Evolutionary conservation across 306 rosid species (phyloP), one percentile per base, ranked within the genome.

Genomic region (Senna siamea): DNA sequence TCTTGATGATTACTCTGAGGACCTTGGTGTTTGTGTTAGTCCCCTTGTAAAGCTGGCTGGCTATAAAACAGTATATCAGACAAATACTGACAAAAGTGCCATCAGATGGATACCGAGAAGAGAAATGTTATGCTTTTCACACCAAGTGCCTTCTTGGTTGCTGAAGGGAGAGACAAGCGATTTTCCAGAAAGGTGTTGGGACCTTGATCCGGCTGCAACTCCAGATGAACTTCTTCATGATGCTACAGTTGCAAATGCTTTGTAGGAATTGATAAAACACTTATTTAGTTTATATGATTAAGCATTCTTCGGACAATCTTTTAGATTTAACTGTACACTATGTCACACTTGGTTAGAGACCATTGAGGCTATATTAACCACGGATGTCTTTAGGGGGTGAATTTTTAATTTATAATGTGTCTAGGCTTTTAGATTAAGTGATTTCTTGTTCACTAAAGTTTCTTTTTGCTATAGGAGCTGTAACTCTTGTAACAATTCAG

Each of bases 151-250:
- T 2, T 86, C 98, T 18, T 90, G 92, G 90, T 79, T 82, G 75
- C 88, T 95, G 23, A 80, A 82, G 48, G 87, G 84, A 77, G 92
- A 85, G 66, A 83, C 82, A 35, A 52, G 65, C 64, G 71, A 86
- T 78, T 78, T 95, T 75, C 91, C 97, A 3, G 97, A 81, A 44
- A 84, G 82, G 71, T 90, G 96, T 70, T 95, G 98, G 98, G 99
- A 95, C 75, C 93, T 92, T 6, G 99, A 92, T 76, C 98, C 98
- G 0, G 99, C 99, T 38, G 99, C 99, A 53, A 95, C 97, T 67
- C 99, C 99, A 6, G 98, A 95, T 41, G 99, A 90, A 38, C 90
- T 92, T 72, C 99, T 95, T 84, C 93, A 90, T 71, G 83, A 86
- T 59, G 89, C 86, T 9, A 40, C 81, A 72, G 87, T 74, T 68